These are phyloP conservation scores for Aspergillus asperescens DNA, from an alignment of 495 filamentous ascomycete genomes.

Conservation along the genomic window DNA sequence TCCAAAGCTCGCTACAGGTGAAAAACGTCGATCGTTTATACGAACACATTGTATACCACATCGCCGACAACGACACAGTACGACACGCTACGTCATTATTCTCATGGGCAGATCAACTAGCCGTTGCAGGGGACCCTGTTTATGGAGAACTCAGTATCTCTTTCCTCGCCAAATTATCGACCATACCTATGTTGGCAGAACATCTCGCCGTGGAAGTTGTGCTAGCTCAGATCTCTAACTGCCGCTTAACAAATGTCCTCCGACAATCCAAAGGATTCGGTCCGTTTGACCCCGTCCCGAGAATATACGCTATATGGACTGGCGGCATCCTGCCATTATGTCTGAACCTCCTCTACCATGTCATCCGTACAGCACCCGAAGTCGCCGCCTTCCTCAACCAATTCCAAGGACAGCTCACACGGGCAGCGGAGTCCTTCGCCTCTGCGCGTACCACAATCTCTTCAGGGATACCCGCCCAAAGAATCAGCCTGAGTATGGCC, in stretches of 20 bases:
- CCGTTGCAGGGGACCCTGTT: conserved; percentile 74
- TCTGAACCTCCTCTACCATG: conserved; percentile 80
- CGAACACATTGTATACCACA: conserved; percentile 61
- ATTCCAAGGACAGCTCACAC: conserved; percentile 66
- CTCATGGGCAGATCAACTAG: conserved; percentile 82
- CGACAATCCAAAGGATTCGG: conserved; percentile 61
- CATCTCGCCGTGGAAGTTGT: conserved; percentile 81
- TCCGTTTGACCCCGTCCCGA: conserved; percentile 56
- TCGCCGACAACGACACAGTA: conserved; percentile 58
- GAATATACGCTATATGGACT: conserved; percentile 77
- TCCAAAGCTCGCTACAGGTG: conserved; percentile 74
- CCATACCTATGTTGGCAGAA: conserved; percentile 76
- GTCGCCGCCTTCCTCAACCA: conserved; percentile 80
- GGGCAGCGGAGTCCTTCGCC: conserved; percentile 57
- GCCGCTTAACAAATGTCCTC: conserved; percentile 66
- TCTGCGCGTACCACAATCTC: conserved; percentile 33
- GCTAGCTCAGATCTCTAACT: conserved; percentile 69
- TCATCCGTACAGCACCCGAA: conserved; percentile 75
- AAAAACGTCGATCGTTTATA: conserved; percentile 42
- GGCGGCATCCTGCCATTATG: conserved; percentile 81
- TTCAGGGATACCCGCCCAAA: conserved; percentile 33
- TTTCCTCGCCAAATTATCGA: conserved; percentile 83
- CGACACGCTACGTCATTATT: conserved; percentile 82
- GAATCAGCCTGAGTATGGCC: conserved; percentile 63
- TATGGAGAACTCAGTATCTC: conserved; percentile 85